phyloP scores from a whole-genome alignment of 2,329 filamentous ascomycete genomes.

The Pyricularia sp. region DNA sequence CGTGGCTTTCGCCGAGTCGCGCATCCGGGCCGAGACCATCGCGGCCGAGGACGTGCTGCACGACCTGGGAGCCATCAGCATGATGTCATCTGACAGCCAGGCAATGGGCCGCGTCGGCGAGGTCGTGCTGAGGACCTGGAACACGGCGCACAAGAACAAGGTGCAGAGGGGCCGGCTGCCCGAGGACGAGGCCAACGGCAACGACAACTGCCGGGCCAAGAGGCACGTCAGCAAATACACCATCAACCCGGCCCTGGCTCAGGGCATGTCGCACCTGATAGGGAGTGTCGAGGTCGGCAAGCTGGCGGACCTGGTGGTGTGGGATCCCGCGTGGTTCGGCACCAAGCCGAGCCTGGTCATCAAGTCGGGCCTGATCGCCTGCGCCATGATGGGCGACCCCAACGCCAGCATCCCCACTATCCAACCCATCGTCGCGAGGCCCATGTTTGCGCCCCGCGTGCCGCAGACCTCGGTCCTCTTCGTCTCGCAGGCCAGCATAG shows the following conservation, averaged over 20 bases:
- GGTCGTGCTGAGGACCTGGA: conserved; percentile 87
- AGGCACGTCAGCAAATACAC: conserved; percentile 93
- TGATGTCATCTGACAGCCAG: conserved; percentile 94
- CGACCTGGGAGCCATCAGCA: conserved; percentile 86
- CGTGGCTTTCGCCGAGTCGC: conserved; percentile 85
- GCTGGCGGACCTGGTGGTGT: conserved; percentile 77
- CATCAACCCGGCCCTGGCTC: conserved; percentile 81
- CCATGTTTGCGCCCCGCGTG: conserved; percentile 71
- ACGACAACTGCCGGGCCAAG: conserved; percentile 87
- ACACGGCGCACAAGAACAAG: conserved; percentile 96
- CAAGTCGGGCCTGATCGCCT: conserved; percentile 79
- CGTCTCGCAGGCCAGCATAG: conserved; percentile 61
- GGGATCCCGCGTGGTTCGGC: conserved; percentile 76
- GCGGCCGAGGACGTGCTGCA: conserved; percentile 93
- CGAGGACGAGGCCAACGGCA: conserved; percentile 66
- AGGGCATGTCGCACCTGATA: conserved; percentile 79
- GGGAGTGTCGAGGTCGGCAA: conserved; percentile 84
- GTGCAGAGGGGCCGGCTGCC: conserved; percentile 61
- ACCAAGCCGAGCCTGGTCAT: conserved; percentile 71
- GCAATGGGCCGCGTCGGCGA: conserved; percentile 96
- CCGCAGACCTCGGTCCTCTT: conserved; percentile 67
- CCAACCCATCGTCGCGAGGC: conserved; percentile 69
- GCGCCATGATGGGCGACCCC: conserved; percentile 73
- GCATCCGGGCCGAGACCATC: conserved; percentile 91
- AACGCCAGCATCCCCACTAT: conserved; percentile 81